phyloP scores from a whole-genome alignment of 2,329 filamentous ascomycete genomes.

The Claviceps paspali region DNA sequence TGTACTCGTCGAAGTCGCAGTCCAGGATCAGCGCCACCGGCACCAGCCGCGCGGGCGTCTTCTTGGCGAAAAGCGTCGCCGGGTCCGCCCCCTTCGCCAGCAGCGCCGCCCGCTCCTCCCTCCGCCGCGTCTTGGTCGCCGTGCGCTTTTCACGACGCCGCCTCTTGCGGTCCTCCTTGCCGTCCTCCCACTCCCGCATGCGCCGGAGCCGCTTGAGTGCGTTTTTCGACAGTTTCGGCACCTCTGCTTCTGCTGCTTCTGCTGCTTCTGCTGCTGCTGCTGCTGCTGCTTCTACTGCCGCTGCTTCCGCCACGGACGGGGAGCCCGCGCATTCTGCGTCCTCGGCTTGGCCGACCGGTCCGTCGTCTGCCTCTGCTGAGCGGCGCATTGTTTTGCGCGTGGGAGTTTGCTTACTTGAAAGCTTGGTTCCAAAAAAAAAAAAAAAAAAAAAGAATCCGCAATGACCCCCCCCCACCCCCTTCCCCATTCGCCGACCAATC shows the following conservation, averaged over 20 bases:
- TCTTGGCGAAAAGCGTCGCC: slow-evolving; percentile 17
- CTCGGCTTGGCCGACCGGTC: neutral
- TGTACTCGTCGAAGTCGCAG: slow-evolving; percentile 81
- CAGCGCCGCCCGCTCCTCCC: slow-evolving; percentile 32
- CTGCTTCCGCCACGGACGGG: too few relatives aligned
- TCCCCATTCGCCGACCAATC: slow-evolving; percentile 18
- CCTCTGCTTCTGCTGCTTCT: neutral
- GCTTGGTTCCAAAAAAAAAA: neutral
- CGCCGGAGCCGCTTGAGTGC: slow-evolving; percentile 66
- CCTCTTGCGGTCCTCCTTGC: slow-evolving; percentile 41
- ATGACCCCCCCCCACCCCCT: too few relatives aligned
- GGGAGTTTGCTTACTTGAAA: too few relatives aligned
- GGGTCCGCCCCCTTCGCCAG: slow-evolving; percentile 33
- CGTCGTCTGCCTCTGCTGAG: neutral
- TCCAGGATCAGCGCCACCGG: slow-evolving; percentile 76
- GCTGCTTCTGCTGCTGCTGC: neutral
- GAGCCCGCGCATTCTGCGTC: too few relatives aligned
- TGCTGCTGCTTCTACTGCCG: too few relatives aligned
- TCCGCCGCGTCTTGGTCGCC: slow-evolving; percentile 30
- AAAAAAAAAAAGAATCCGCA: too few relatives aligned
- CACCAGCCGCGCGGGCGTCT: slow-evolving; percentile 34
- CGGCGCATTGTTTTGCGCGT: too few relatives aligned
- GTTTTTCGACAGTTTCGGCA: slow-evolving; percentile 56
- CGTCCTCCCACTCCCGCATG: slow-evolving; percentile 60
- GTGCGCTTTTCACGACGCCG: slow-evolving; percentile 40